Conservation (phyloP, 306 rosid genomes). For the Quercus gilva region DNA sequence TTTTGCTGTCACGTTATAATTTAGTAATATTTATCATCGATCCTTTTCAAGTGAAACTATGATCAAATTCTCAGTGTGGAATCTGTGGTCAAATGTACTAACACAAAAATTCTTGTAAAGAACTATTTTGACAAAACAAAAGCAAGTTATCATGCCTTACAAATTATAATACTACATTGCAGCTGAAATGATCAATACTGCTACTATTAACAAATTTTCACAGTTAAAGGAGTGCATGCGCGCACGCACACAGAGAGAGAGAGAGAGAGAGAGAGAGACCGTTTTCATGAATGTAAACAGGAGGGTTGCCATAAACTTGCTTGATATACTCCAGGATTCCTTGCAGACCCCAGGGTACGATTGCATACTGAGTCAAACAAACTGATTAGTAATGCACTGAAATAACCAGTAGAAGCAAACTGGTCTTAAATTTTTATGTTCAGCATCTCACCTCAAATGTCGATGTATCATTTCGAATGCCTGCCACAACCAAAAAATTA, state of each 20-base stretch:
- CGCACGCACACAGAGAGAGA: background rate
- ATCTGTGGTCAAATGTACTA: background rate
- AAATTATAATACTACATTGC: background rate
- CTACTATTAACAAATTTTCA: background rate
- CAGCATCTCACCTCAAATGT: constrained; percentile 24
- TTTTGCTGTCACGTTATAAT: no score
- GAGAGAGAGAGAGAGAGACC: constrained; percentile 26
- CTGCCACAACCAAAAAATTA: constrained; percentile 2
- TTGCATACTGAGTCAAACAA: constrained; percentile 31
- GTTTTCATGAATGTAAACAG: constrained; percentile 53
- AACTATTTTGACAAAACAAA: background rate
- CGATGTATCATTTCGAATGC: background rate
- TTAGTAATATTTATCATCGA: background rate
- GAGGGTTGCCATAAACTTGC: constrained; percentile 38
- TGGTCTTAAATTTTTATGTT: background rate
- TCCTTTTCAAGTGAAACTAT: no score
- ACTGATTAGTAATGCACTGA: background rate
- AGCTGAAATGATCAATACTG: background rate
- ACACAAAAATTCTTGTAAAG: background rate
- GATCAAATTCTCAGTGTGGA: background rate
- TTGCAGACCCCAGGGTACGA: constrained; percentile 30
- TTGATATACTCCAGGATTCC: constrained; percentile 27
- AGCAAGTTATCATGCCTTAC: background rate
- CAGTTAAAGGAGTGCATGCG: background rate
- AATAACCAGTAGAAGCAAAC: background rate